Evolutionary conservation across 169 alveolate species (phyloP).

Genomic region (Plasmodium blacklocki): DNA sequence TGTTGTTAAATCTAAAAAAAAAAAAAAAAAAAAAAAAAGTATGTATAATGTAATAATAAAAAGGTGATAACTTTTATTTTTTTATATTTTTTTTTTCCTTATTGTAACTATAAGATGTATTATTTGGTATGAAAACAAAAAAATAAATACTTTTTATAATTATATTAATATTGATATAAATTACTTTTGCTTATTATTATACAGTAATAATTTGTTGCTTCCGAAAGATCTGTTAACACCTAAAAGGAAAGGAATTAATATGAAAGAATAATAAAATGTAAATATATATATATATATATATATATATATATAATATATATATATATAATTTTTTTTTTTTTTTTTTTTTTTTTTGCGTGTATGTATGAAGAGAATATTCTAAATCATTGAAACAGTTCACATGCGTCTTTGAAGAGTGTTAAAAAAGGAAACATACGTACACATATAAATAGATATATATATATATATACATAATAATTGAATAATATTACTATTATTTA

Average conservation of each 20-base stretch:
- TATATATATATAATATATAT: conserved; percentile 2
- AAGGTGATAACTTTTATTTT: too few relatives aligned
- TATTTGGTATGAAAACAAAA: neutral
- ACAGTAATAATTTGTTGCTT: conserved; percentile 82
- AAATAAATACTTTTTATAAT: too few relatives aligned
- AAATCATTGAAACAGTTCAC: neutral
- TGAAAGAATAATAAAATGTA: neutral
- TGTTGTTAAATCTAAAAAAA: conserved; percentile 76
- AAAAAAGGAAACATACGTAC: neutral
- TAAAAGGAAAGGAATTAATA: conserved; percentile 10
- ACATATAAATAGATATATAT: neutral
- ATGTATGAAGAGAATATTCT: neutral
- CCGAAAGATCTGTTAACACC: conserved; percentile 82
- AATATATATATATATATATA: neutral
- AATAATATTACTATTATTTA: conserved; percentile 71
- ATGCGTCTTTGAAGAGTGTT: neutral
- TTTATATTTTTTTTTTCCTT: too few relatives aligned
- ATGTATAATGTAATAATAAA: neutral
- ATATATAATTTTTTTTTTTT: neutral
- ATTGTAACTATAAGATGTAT: neutral
- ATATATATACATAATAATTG: neutral
- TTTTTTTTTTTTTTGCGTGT: too few relatives aligned
- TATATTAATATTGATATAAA: neutral
- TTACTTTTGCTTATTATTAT: conserved; percentile 81
- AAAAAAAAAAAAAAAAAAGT: neutral